These are phyloP conservation scores for Talaromyces pinophilus DNA, from an alignment of 2,329 filamentous ascomycete genomes.

Conservation along the genomic window DNA sequence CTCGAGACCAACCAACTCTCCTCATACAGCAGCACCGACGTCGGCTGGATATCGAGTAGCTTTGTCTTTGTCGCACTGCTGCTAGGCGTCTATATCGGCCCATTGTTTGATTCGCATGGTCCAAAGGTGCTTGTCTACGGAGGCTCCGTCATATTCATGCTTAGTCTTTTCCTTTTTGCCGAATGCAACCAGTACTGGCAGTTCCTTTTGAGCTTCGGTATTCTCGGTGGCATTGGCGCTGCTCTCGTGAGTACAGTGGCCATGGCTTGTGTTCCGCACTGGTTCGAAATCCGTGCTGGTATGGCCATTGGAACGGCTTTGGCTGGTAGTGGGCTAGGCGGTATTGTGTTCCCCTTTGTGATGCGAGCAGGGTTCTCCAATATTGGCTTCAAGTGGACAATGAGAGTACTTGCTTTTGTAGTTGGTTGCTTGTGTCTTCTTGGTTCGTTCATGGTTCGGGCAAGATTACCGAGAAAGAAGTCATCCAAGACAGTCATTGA, in stretches of 20 bases:
- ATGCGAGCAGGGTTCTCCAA: constrained; percentile 36
- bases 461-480: constrained; percentile 39
- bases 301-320: constrained; percentile 46
- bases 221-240: constrained; percentile 40
- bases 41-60: constrained; percentile 55
- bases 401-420: constrained; percentile 42
- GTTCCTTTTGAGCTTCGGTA: constrained; percentile 47
- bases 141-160: constrained; percentile 43
- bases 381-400: constrained; percentile 44
- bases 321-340: constrained; percentile 43
- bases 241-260: constrained; percentile 43
- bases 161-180: constrained; percentile 49
- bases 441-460: constrained; percentile 39
- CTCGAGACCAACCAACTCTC: constrained; percentile 49
- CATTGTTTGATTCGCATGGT: constrained; percentile 54
- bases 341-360: constrained; percentile 42
- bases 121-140: constrained; percentile 45
- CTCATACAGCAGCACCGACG: constrained; percentile 45
- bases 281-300: constrained; percentile 44
- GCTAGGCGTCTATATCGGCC: constrained; percentile 52
- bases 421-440: constrained; percentile 36
- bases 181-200: constrained; percentile 54
- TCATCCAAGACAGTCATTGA: constrained; percentile 40
- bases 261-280: constrained; percentile 44
- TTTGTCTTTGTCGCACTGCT: constrained; percentile 50